Evolutionary conservation across 305 asterid species (phyloP), one percentile per base, ranked within the genome.

Genomic region (Fraxinus paxiana): DNA sequence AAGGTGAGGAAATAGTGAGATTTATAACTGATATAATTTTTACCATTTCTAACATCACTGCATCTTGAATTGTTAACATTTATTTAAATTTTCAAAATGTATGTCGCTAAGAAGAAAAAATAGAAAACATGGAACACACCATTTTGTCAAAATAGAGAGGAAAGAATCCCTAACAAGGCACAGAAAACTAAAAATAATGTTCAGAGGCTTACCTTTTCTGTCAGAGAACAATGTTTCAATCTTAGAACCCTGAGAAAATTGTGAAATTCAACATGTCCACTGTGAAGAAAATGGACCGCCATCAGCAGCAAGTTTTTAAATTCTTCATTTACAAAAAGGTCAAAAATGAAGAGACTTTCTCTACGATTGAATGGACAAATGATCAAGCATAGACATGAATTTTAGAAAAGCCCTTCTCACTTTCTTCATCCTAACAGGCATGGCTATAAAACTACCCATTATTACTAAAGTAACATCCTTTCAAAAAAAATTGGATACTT

Each of bases 201-300:
- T 59, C 41, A 65, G 75, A 20, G 76, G 67, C 86, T 67, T 37
- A 94, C 98, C 97, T 90, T 92, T 82, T 91, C 93, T 65, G 97
- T 86, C 84, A 92, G 81, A 75, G 89, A 84, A 82, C 97, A 92
- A 73, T 89, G 91, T 83, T 96, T 96, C 87, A 96, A 85, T 85
- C 90, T 90, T 76, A 92, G 84, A 83, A 85, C 92, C 84, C 88
- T 83, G 86, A 92, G 89, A 87, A 96, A 94, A 87, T 87, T 91
- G 79, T 84, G 92, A 82, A 85, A 85, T 81, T 90, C 91, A 10
- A 92, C 97, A 77, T 73, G 86, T 79, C 98, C 98, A 80, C 99
- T 13, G 17, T 92, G 76, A 83, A 83, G 56, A 76, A 75, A 77
- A 83, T 18, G 20, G 31, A 81, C 78, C 7, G 67, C 77, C 41